Evolutionary conservation across 371 early-diverging fungal species (phyloP).

Genomic region (Circinella umbellata): DNA sequence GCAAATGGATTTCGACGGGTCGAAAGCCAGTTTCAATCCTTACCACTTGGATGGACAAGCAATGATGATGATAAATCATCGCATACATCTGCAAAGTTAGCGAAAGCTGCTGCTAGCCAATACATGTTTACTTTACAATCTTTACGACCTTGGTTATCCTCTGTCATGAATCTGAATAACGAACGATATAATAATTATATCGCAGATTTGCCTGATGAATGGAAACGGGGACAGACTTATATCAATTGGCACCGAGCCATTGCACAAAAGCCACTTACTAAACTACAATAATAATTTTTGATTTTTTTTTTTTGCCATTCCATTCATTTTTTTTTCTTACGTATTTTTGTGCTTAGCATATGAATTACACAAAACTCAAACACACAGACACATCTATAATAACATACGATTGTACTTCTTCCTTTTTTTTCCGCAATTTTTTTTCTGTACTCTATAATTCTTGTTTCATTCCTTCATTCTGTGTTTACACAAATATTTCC

Average conservation of each 20-base stretch:
- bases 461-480: background rate
- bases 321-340: background rate
- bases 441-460: too few species aligned
- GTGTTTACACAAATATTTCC: background rate
- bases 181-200: constrained; percentile 40
- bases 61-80: constrained; percentile 20
- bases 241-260: constrained; percentile 51
- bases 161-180: constrained; percentile 30
- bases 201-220: constrained; percentile 39
- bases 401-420: too few species aligned
- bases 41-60: constrained; percentile 50
- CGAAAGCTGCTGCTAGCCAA: constrained; percentile 28
- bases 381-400: too few species aligned
- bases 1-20: constrained; percentile 41
- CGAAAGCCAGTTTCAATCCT: constrained; percentile 35
- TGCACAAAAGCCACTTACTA: constrained; percentile 44
- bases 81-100: constrained; percentile 2
- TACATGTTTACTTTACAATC: constrained; percentile 39
- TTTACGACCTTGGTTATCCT: constrained; percentile 43
- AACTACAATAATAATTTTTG: background rate
- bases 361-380: background rate
- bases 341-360: too few species aligned
- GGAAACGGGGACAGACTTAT: constrained; percentile 41
- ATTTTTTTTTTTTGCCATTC: background rate
- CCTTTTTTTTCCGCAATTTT: too few species aligned